Evolutionary conservation across 2,329 filamentous ascomycete species (phyloP).

Genomic region (Microcyclospora pomicola): DNA sequence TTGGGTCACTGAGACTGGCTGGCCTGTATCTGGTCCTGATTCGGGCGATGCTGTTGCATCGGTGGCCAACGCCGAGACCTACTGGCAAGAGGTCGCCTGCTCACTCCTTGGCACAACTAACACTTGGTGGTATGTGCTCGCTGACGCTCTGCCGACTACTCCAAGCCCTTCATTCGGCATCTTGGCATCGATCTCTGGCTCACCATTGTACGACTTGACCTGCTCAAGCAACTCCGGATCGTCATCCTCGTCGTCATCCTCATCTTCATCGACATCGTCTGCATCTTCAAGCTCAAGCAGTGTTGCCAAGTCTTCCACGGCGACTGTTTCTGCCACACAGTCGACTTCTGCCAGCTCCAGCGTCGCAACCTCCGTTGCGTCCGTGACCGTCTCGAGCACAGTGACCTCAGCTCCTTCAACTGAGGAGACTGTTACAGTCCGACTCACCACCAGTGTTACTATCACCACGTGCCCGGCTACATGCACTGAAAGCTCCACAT

Average conservation of each 20-base stretch:
- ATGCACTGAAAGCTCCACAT: neutral
- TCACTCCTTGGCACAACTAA: slow-evolving; percentile 44
- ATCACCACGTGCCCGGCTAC: no score
- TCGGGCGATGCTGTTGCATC: slow-evolving; percentile 50
- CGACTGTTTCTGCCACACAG: neutral
- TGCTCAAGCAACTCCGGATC: slow-evolving; percentile 27
- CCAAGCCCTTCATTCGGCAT: slow-evolving; percentile 60
- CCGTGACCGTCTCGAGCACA: no score
- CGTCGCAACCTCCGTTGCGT: neutral
- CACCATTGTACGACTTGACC: slow-evolving; percentile 49
- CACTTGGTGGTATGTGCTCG: slow-evolving; percentile 66
- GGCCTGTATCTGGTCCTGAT: slow-evolving; percentile 58
- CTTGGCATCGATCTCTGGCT: slow-evolving; percentile 41
- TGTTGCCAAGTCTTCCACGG: slow-evolving; percentile 1
- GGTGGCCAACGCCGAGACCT: slow-evolving; percentile 57
- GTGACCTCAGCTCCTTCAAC: no score
- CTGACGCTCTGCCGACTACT: slow-evolving; percentile 40
- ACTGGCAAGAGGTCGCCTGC: slow-evolving; percentile 70
- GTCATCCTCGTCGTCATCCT: slow-evolving; percentile 7
- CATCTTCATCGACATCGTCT: slow-evolving; percentile 3
- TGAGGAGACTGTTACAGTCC: no score
- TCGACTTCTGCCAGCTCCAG: slow-evolving; percentile 4
- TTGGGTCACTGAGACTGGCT: slow-evolving; percentile 83
- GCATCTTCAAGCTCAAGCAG: neutral
- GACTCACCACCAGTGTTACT: no score